Evolutionary conservation across 441 rosid genomes (phyloP).

Genomic region (Syzygium malaccense): DNA sequence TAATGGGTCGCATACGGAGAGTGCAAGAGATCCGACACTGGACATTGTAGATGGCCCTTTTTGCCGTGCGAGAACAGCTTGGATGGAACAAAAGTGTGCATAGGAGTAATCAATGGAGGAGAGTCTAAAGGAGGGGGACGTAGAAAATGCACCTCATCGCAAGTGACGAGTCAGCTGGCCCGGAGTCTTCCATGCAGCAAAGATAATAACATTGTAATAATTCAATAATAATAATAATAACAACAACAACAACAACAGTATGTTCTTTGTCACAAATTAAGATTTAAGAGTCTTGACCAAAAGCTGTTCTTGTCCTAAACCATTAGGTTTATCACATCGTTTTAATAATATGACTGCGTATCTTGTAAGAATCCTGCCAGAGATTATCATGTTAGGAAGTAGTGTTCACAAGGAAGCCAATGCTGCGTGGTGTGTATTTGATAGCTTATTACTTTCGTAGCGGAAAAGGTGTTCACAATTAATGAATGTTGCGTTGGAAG

Average conservation of each 20-base stretch:
- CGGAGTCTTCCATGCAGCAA: background rate
- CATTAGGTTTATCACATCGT: background rate
- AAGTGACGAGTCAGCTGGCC: background rate
- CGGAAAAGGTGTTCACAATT: background rate
- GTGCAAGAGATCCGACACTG: background rate
- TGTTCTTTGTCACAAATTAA: background rate
- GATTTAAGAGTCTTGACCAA: background rate
- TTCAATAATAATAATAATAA: background rate
- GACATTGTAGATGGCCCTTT: background rate
- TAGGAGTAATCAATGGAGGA: background rate
- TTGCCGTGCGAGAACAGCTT: background rate
- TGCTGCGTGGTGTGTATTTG: background rate
- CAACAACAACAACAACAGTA: background rate
- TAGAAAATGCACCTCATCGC: background rate
- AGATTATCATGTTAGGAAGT: background rate
- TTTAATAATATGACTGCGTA: background rate
- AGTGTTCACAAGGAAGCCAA: background rate
- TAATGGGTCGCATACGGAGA: background rate
- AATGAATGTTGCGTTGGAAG: background rate
- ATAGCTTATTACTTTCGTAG: background rate
- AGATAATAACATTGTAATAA: background rate
- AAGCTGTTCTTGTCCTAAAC: background rate
- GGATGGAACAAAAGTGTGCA: background rate
- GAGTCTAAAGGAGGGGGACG: background rate
- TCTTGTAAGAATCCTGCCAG: background rate